Base-by-base conservation (phyloP, 306 rosid genomes). In the Sicyos baderoa region DNA sequence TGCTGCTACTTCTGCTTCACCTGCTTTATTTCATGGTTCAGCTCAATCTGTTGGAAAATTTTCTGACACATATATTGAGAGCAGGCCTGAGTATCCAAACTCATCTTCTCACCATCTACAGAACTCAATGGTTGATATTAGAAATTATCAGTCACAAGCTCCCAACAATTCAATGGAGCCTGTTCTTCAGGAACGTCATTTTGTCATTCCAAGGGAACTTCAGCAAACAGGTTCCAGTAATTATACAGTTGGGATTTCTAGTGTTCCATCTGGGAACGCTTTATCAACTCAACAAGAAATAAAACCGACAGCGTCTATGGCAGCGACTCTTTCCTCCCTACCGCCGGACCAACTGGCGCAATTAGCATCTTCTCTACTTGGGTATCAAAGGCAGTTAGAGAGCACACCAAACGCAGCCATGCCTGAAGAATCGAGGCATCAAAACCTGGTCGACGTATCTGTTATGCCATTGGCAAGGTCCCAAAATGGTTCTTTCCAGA, bases 261-360 rank as follows among this genome's bases (percentile, higher is more conserved):
- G 72, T 71, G 68, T 72, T 80, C 72, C 86, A 32, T 70, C 78
- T 19, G 79, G 83, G 69, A 80, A 76, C 53, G 57, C 32, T 78
- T 71, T 68, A 71, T 68, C 79, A 58, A 64, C 80, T 8, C 71
- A 74, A 23, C 84, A 70, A 54, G 89, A 83, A 74, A 76, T 75
- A 4, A 81, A 82, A 66, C 78, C 82, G 49, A 51, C 76, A 17
- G 82, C 76, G 71, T 82, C 89, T 76, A 57, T 74, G 35, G 68
- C 87, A 50, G 17, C 76, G 37, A 77, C 91, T 12, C 80, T 79
- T 68, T 81, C 82, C 29, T 48, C 87, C 63, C 78, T 82, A 68
- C 91, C 79, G 62, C 88, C 91, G 6, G 96, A 93, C 77, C 96
- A 93, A 75, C 94, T 88, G 68, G 87, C 85, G 23, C 96, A 84